phyloP scores from a whole-genome alignment of 2,329 filamentous ascomycete species.

The Bertia moriformis region DNA sequence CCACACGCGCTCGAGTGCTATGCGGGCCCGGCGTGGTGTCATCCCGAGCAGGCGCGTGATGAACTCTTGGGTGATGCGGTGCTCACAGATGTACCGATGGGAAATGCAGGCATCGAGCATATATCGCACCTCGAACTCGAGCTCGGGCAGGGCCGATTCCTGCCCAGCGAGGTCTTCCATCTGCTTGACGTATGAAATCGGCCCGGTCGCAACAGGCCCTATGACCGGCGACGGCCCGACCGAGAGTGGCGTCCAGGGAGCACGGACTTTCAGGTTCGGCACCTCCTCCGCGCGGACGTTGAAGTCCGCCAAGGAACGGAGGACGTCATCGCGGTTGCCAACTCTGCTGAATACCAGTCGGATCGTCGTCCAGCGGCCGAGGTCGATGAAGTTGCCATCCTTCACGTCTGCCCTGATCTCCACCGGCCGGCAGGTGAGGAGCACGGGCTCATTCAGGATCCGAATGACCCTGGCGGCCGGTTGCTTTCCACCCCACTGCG shows the following conservation, averaged over 20 bases:
- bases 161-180: slow-evolving; percentile 14
- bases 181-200: slow-evolving; percentile 25
- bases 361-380: slow-evolving; percentile 50
- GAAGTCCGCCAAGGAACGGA: slow-evolving; percentile 24
- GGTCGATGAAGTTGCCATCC: slow-evolving; percentile 4
- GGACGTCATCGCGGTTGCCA: slow-evolving; percentile 10
- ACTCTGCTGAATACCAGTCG: slow-evolving; percentile 27
- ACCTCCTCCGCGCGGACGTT: slow-evolving; percentile 36
- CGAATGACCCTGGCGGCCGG: not conserved
- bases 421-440: not conserved
- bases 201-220: slow-evolving; percentile 44
- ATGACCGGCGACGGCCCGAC: slow-evolving; percentile 23
- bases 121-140: slow-evolving; percentile 66
- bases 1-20: slow-evolving; percentile 30
- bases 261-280: slow-evolving; percentile 17
- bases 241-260: slow-evolving; percentile 21
- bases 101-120: slow-evolving; percentile 91
- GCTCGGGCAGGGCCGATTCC: slow-evolving; percentile 18
- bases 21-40: slow-evolving; percentile 19
- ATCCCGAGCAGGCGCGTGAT: slow-evolving; percentile 41
- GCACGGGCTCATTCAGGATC: not conserved
- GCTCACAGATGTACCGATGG: slow-evolving; percentile 60
- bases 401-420: not conserved
- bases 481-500: not conserved
- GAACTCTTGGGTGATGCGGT: slow-evolving; percentile 56